These are phyloP conservation scores for Penicillium brasilianum DNA, from an alignment of 2,329 filamentous ascomycete species.

Conservation along the genomic window DNA sequence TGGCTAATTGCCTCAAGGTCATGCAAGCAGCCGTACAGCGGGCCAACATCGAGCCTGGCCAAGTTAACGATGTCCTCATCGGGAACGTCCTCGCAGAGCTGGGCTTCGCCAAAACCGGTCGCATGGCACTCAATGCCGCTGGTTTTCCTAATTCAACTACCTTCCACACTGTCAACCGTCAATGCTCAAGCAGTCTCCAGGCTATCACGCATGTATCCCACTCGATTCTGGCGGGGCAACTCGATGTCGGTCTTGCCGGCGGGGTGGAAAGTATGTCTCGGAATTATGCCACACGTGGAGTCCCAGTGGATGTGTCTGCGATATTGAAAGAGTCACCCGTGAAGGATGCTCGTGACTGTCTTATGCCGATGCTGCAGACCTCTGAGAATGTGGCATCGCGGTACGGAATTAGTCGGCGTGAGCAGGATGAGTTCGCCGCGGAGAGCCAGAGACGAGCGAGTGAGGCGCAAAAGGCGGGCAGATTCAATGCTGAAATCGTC, in stretches of 20 bases:
- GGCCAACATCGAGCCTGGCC: slow-evolving; percentile 72
- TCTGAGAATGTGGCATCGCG: slow-evolving; percentile 90
- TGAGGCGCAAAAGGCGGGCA: slow-evolving; percentile 80
- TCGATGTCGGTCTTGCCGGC: slow-evolving; percentile 83
- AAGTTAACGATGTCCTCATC: slow-evolving; percentile 77
- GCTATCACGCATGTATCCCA: slow-evolving; percentile 90
- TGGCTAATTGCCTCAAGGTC: slow-evolving; percentile 17
- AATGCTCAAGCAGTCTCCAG: slow-evolving; percentile 94
- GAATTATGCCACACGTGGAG: slow-evolving; percentile 32
- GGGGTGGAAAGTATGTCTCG: slow-evolving; percentile 84
- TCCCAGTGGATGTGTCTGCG: slow-evolving; percentile 33
- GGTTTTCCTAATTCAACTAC: slow-evolving; percentile 87
- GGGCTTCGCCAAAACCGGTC: slow-evolving; percentile 82
- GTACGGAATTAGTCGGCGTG: slow-evolving; percentile 77
- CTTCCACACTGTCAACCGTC: slow-evolving; percentile 82
- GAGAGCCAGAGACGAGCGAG: slow-evolving; percentile 86
- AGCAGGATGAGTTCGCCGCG: slow-evolving; percentile 80
- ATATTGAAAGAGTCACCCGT: slow-evolving; percentile 26
- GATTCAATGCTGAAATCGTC: slow-evolving; percentile 87
- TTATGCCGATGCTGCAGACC: slow-evolving; percentile 93
- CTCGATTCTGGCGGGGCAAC: slow-evolving; percentile 75
- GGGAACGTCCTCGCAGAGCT: slow-evolving; percentile 73
- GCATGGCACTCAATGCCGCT: slow-evolving; percentile 82
- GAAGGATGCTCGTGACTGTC: slow-evolving; percentile 77
- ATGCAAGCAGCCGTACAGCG: slow-evolving; percentile 33